Evolutionary conservation across 2,329 filamentous ascomycete genomes (phyloP).

Genomic region (Thielaviopsis ethacetica): DNA sequence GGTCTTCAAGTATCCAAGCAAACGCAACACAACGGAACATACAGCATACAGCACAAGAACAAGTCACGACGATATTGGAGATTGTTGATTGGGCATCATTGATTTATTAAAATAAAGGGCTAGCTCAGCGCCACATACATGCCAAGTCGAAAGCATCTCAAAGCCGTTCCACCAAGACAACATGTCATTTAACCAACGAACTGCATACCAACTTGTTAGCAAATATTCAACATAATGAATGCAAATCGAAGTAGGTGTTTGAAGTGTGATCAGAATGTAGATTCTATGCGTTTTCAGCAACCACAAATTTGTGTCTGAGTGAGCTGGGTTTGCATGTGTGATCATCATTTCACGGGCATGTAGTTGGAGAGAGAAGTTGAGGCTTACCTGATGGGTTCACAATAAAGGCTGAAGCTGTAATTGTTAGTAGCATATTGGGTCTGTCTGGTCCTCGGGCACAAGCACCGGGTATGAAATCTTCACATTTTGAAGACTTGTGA

Average conservation of each 20-base stretch:
- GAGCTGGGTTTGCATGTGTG: not conserved
- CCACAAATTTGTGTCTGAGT: not conserved
- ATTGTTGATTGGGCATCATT: not conserved
- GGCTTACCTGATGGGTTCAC: not conserved
- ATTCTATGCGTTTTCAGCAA: not conserved
- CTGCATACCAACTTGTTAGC: not conserved
- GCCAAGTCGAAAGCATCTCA: too few relatives aligned
- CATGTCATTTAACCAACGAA: not conserved
- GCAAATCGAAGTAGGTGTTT: not conserved
- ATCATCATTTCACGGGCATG: not conserved
- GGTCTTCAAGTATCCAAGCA: slow-evolving; percentile 49
- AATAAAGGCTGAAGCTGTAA: not conserved
- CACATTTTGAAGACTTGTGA: not conserved
- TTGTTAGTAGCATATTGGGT: not conserved
- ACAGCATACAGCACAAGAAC: slow-evolving; percentile 44
- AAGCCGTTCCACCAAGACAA: not conserved
- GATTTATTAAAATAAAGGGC: not conserved
- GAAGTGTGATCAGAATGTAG: not conserved
- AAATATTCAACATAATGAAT: not conserved
- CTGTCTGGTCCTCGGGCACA: not conserved
- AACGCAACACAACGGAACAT: slow-evolving; percentile 66
- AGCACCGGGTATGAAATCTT: not conserved
- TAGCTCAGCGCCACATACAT: too few relatives aligned
- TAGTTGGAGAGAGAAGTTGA: not conserved
- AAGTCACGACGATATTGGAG: not conserved